Conservation (phyloP, 371 early-diverging fungal species). For the Paramicrosporidium saccamoebae region DNA sequence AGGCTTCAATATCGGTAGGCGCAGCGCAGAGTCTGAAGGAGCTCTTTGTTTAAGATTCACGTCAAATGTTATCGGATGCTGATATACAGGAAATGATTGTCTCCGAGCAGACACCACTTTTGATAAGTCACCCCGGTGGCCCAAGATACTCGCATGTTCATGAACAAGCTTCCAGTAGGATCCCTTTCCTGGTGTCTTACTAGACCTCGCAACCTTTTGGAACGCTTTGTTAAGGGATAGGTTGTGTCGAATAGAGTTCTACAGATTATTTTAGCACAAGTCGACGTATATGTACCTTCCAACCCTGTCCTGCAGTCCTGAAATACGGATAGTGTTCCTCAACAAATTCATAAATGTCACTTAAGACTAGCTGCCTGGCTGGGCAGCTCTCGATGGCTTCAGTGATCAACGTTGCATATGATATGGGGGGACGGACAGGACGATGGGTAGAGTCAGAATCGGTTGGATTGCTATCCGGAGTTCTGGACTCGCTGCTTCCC, state of each 20-base stretch:
- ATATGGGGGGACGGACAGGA: slow-evolving; percentile 70
- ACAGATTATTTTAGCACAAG: too few species aligned
- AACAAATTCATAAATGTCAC: slow-evolving; percentile 73
- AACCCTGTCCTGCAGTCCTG: slow-evolving; percentile 26
- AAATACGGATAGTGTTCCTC: slow-evolving; percentile 38
- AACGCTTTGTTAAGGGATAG: slow-evolving; percentile 48
- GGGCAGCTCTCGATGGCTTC: slow-evolving; percentile 48
- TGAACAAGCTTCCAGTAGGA: slow-evolving; percentile 12
- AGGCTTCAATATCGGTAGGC: too few species aligned
- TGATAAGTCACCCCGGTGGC: too few species aligned
- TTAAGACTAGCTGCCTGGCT: slow-evolving; percentile 36
- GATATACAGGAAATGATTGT: too few species aligned
- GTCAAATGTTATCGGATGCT: too few species aligned
- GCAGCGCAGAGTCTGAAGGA: too few species aligned
- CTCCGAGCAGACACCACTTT: too few species aligned
- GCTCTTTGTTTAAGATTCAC: too few species aligned
- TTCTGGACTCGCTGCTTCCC: too few species aligned
- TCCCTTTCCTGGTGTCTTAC: slow-evolving; percentile 30
- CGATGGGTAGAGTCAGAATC: too few species aligned
- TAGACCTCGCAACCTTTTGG: slow-evolving; percentile 21
- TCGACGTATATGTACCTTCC: too few species aligned
- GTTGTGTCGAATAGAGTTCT: slow-evolving; percentile 58
- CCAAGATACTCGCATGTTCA: slow-evolving; percentile 8
- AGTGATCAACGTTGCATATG: slow-evolving; percentile 70
- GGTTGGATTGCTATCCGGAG: too few species aligned